Percentiles rank a stretch among this genome's conserved stretches.
phyloP scores from a whole-genome alignment of 2,329 filamentous ascomycete genomes.

The Xylaria hypoxylon region DNA sequence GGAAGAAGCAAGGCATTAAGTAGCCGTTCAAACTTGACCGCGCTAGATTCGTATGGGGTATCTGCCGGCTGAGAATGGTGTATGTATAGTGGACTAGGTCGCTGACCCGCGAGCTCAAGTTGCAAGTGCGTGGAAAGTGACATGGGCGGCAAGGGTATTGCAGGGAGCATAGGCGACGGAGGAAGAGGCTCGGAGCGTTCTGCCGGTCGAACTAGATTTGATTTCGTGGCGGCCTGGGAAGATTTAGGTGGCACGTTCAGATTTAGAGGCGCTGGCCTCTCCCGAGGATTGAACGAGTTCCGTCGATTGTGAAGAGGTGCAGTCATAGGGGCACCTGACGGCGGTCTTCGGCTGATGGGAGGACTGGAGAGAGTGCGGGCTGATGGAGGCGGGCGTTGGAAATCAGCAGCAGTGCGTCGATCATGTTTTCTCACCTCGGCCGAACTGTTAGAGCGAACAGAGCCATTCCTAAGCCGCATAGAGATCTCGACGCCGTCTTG shows the following conservation, averaged over 20 bases:
- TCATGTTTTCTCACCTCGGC: constrained; percentile 42
- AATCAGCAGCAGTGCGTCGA: constrained; percentile 46
- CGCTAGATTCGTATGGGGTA: constrained; percentile 88
- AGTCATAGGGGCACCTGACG: constrained; percentile 49
- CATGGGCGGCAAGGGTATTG: constrained; percentile 74
- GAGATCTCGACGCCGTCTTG: constrained; percentile 40
- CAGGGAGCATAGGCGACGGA: constrained; percentile 63
- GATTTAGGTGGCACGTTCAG: constrained; percentile 50
- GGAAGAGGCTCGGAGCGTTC: constrained; percentile 50
- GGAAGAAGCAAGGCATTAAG: constrained; percentile 89
- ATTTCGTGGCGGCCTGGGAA: constrained; percentile 24
- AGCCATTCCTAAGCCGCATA: constrained; percentile 37
- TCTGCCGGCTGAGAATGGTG: constrained; percentile 68
- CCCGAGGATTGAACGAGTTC: constrained; percentile 62
- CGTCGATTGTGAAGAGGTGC: constrained; percentile 56
- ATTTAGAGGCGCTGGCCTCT: constrained; percentile 59
- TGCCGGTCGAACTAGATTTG: constrained; percentile 38
- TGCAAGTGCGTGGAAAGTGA: constrained; percentile 74
- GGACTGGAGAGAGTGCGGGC: constrained; percentile 65
- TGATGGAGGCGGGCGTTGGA: constrained; percentile 52
- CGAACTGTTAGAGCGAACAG: constrained; percentile 49
- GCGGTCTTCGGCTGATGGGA: constrained; percentile 58
- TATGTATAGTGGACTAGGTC: constrained; percentile 74
- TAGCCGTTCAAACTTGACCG: constrained; percentile 90
- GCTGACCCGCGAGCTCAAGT: constrained; percentile 71